A percentile compares a stretch with the other conserved stretches of the same genome.
Conservation (phyloP, 2,329 filamentous ascomycete genomes). For the Venturia oleaginea region DNA sequence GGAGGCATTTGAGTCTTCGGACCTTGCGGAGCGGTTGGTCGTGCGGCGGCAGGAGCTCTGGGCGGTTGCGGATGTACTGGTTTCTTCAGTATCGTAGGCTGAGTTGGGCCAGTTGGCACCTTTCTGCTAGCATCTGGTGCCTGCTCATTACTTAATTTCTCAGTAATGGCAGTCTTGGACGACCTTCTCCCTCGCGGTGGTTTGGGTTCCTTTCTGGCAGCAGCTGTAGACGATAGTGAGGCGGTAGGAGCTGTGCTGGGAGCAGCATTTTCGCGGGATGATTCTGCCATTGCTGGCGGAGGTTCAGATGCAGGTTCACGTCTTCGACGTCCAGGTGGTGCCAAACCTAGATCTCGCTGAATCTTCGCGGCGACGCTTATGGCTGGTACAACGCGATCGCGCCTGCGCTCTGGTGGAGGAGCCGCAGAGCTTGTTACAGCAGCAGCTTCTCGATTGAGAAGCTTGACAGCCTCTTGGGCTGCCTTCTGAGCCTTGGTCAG, state of each 20-base stretch:
- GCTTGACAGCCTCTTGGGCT: conserved; percentile 53
- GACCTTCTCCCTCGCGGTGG: conserved; percentile 30
- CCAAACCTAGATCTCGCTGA: conserved; percentile 52
- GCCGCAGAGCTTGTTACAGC: conserved; percentile 25
- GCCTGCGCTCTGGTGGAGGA: conserved; percentile 37
- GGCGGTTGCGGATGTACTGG: conserved; percentile 19
- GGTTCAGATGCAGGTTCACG: conserved; percentile 24
- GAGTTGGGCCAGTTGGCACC: conserved; percentile 16
- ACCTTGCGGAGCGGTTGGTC: conserved; percentile 15
- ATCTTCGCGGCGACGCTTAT: conserved; percentile 46
- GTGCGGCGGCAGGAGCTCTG: conserved; percentile 24
- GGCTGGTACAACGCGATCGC: conserved; percentile 41
- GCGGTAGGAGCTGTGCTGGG: background rate
- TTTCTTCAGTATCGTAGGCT: conserved; percentile 33
- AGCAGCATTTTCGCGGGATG: conserved; percentile 4
- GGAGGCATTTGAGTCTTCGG: conserved; percentile 17
- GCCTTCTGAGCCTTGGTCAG: conserved; percentile 44
- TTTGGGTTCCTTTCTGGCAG: conserved; percentile 28
- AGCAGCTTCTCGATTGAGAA: conserved; percentile 41
- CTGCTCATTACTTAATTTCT: conserved; percentile 25
- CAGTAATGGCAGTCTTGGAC: conserved; percentile 27
- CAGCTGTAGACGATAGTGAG: background rate
- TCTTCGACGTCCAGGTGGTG: conserved; percentile 32
- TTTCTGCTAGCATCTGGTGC: conserved; percentile 24
- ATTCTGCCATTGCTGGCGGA: conserved; percentile 18